These are phyloP conservation scores for Fusarium virguliforme DNA, from an alignment of 2,329 filamentous ascomycete genomes.

Conservation along the genomic window DNA sequence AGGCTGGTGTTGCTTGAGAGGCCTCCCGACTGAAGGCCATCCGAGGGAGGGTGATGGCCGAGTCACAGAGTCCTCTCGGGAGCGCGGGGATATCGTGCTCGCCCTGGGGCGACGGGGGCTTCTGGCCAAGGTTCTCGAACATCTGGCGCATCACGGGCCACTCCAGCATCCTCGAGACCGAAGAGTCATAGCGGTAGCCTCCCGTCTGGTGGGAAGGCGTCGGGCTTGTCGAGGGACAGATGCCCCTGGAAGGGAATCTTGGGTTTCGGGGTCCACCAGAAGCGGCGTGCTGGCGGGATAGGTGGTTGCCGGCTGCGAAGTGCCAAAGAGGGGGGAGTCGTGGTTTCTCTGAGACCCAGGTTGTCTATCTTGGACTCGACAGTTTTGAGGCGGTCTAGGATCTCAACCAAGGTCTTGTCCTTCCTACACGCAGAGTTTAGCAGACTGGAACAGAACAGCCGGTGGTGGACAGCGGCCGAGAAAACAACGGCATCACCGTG, in stretches of 20 bases:
- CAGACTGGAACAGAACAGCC: conserved; percentile 11
- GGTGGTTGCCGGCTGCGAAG: conserved; percentile 41
- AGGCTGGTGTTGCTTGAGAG: conserved; percentile 39
- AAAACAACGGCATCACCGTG: conserved; percentile 22
- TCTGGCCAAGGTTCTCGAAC: conserved; percentile 49
- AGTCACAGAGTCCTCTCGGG: conserved; percentile 46
- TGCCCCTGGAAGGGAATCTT: conserved; percentile 41
- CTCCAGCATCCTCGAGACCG: conserved; percentile 47
- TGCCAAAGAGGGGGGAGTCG: conserved; percentile 41
- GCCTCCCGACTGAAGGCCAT: conserved; percentile 45
- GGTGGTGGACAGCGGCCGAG: conserved; percentile 18
- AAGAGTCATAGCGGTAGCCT: conserved; percentile 52
- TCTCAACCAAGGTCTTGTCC: conserved; percentile 75
- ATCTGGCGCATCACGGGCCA: conserved; percentile 51
- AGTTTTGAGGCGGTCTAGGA: conserved; percentile 69
- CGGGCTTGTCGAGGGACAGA: conserved; percentile 45
- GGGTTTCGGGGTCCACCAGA: conserved; percentile 45
- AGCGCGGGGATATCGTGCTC: conserved; percentile 40
- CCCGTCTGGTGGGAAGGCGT: conserved; percentile 34
- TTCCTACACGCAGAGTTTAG: conserved; percentile 62
- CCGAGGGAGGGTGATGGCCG: conserved; percentile 41
- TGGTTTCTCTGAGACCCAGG: conserved; percentile 50
- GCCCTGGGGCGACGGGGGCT: conserved; percentile 36
- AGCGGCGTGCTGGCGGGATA: conserved; percentile 45
- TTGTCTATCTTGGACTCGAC: conserved; percentile 71